phyloP scores from a whole-genome alignment of 176 grass and related monocot genomes.

The Musa acuminata region DNA sequence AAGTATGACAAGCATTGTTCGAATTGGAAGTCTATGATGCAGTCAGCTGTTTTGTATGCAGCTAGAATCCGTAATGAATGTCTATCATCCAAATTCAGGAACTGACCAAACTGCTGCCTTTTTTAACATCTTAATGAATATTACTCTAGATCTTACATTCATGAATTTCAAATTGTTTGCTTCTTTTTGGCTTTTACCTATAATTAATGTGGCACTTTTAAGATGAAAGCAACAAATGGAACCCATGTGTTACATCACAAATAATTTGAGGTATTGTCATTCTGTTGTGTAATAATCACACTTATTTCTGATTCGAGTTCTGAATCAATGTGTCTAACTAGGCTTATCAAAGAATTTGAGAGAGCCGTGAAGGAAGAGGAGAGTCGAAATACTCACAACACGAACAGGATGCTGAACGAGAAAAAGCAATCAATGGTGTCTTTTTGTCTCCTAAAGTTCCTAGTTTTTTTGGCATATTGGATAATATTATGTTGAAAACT shows the following conservation, averaged over 20 bases:
- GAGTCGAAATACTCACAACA: neutral
- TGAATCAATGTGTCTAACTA: constrained; percentile 22
- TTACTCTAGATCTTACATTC: neutral
- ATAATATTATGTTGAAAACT: neutral
- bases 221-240: neutral
- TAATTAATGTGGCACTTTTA: neutral
- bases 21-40: neutral
- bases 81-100: neutral
- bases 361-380: constrained; percentile 32
- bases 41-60: neutral
- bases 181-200: neutral
- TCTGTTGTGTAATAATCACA: neutral
- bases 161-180: neutral
- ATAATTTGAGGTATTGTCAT: neutral
- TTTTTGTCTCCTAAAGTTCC: neutral
- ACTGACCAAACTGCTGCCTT: neutral
- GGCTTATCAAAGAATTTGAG: constrained; percentile 95
- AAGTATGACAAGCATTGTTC: neutral
- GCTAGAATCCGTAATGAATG: neutral
- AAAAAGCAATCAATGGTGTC: constrained; percentile 78
- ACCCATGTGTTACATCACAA: neutral
- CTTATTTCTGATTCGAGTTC: constrained; percentile 1
- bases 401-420: constrained; percentile 24
- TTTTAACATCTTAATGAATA: neutral
- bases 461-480: neutral